Conservation (phyloP, 192 early-diverging fungal genomes). For the Entophlyctis luteolus region DNA sequence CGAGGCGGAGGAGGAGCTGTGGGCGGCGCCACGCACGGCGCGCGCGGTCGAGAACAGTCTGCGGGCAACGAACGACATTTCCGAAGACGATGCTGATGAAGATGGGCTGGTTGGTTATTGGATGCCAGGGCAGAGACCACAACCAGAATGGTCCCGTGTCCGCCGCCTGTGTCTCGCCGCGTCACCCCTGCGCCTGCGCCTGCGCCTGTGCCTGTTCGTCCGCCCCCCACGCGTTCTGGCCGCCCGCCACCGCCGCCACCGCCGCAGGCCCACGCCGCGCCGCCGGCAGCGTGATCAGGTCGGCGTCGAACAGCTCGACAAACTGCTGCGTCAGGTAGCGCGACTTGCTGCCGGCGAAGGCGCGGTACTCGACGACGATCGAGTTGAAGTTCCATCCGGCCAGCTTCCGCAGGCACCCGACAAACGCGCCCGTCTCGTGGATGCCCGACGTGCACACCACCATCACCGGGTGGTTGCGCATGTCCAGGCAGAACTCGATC, state of each 20-base stretch:
- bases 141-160: too few species aligned
- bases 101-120: too few species aligned
- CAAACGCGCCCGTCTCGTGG: constrained; percentile 87
- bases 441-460: constrained; percentile 91
- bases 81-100: neutral
- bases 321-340: constrained; percentile 90
- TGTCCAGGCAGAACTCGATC: constrained; percentile 78
- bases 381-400: constrained; percentile 97
- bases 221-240: too few species aligned
- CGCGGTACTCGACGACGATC: constrained; percentile 94
- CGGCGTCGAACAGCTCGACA: constrained; percentile 87
- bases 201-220: too few species aligned
- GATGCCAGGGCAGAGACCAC: too few species aligned
- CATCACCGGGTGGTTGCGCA: constrained; percentile 78
- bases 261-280: too few species aligned
- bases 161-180: too few species aligned
- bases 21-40: neutral
- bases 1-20: neutral
- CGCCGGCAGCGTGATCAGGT: constrained; percentile 79
- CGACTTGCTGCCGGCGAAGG: constrained; percentile 82
- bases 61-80: neutral
- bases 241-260: too few species aligned
- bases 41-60: neutral
- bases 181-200: too few species aligned
- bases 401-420: constrained; percentile 89